A percentile compares a stretch with the other conserved stretches of the same genome.
Evolutionary conservation across 495 filamentous ascomycete species (phyloP).

Genomic region (Penicillium goetzii): DNA sequence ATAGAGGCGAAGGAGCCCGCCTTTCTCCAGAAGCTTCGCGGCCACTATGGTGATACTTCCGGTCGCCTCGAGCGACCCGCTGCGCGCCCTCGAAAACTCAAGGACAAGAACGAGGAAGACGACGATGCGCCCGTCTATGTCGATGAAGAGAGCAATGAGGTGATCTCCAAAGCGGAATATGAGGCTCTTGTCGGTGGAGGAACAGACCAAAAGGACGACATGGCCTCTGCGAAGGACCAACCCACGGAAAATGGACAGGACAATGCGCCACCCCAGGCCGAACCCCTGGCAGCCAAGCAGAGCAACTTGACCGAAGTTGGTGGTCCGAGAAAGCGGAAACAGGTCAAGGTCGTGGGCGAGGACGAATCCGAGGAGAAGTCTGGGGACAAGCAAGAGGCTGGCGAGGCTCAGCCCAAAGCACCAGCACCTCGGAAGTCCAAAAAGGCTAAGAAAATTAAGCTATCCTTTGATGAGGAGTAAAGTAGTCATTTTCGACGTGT

Average conservation of each 20-base stretch:
- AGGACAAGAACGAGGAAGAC: constrained; percentile 40
- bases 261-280: constrained; percentile 24
- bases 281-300: constrained; percentile 33
- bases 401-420: constrained; percentile 32
- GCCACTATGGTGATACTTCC: constrained; percentile 43
- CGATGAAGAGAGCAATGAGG: constrained; percentile 52
- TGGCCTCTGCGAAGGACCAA: constrained; percentile 16
- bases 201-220: constrained; percentile 25
- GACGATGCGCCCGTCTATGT: constrained; percentile 56
- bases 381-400: constrained; percentile 27
- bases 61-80: constrained; percentile 47
- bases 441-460: constrained; percentile 54
- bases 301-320: constrained; percentile 48
- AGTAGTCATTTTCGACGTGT: background rate
- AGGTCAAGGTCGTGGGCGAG: constrained; percentile 47
- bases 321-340: constrained; percentile 49
- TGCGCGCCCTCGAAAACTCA: constrained; percentile 45
- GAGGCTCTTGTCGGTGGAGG: constrained; percentile 40
- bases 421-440: constrained; percentile 39
- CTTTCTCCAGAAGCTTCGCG: constrained; percentile 51
- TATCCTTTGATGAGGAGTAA: constrained; percentile 49
- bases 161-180: constrained; percentile 55
- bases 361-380: constrained; percentile 29
- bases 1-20: constrained; percentile 52
- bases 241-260: constrained; percentile 17